Conservation (phyloP, 2,329 filamentous ascomycete genomes). For the Aspergillus glaucus region DNA sequence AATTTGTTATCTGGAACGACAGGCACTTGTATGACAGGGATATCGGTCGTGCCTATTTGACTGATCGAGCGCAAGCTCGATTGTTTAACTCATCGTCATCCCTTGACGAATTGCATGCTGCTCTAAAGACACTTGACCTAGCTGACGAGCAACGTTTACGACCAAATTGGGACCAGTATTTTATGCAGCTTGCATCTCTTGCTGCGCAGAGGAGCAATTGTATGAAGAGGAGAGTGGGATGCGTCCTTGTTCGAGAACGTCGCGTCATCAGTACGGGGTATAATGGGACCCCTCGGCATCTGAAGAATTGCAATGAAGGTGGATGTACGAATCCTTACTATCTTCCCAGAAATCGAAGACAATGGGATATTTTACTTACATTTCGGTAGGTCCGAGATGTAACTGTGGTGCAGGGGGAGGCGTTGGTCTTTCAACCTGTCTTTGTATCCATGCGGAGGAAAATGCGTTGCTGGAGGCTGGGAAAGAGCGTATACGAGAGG, state of each 20-base stretch:
- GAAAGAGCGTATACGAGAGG: slow-evolving; percentile 77
- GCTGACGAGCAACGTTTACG: slow-evolving; percentile 72
- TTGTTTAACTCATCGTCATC: slow-evolving; percentile 78
- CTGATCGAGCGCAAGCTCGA: slow-evolving; percentile 74
- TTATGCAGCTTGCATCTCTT: slow-evolving; percentile 92
- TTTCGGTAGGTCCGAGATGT: slow-evolving; percentile 56
- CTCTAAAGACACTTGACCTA: slow-evolving; percentile 69
- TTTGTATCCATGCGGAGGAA: slow-evolving; percentile 97
- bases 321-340: slow-evolving; percentile 55
- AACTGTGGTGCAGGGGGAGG: slow-evolving; percentile 69
- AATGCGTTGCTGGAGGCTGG: slow-evolving; percentile 94
- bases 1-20: slow-evolving; percentile 62
- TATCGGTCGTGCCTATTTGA: slow-evolving; percentile 66
- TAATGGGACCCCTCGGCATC: slow-evolving; percentile 88
- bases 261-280: slow-evolving; percentile 93
- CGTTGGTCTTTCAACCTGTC: slow-evolving; percentile 71
- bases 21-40: slow-evolving; percentile 62
- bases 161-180: slow-evolving; percentile 93
- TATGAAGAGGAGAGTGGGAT: slow-evolving; percentile 96
- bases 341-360: neutral
- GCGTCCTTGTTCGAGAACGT: slow-evolving; percentile 78
- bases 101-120: slow-evolving; percentile 63
- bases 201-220: slow-evolving; percentile 90
- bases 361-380: slow-evolving; percentile 2
- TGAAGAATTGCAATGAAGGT: slow-evolving; percentile 86